A percentile compares a stretch with the other conserved stretches of the same genome.
phyloP scores from a whole-genome alignment of 2,329 filamentous ascomycete species.

The Penicillium sp. region DNA sequence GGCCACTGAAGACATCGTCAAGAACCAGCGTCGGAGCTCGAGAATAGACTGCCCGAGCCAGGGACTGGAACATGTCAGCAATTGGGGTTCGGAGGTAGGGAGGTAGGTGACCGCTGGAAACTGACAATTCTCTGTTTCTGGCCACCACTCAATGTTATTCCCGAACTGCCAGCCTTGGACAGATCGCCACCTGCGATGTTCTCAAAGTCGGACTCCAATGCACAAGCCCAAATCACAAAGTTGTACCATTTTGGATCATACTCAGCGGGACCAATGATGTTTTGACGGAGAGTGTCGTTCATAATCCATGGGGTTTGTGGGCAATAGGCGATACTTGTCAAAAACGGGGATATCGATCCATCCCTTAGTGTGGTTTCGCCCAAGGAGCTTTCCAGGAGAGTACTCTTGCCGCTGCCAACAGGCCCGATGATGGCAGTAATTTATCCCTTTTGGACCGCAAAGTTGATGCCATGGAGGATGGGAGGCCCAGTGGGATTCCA shows the following conservation, averaged over 20 bases:
- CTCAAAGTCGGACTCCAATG: constrained; percentile 31
- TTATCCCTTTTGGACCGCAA: constrained; percentile 11
- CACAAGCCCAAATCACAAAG: constrained; percentile 28
- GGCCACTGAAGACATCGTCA: constrained; percentile 50
- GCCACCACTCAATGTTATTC: constrained; percentile 48
- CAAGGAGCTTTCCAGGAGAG: constrained; percentile 38
- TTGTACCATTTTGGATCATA: constrained; percentile 35
- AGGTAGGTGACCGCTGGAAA: too few relatives aligned
- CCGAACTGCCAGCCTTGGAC: constrained; percentile 45
- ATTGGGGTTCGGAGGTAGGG: too few relatives aligned
- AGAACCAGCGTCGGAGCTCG: constrained; percentile 45
- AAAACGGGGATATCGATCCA: background rate
- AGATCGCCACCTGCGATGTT: constrained; percentile 32
- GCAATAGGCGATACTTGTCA: constrained; percentile 22
- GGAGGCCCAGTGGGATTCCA: constrained; percentile 15
- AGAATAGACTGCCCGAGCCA: constrained; percentile 49
- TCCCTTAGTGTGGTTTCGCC: constrained; percentile 28
- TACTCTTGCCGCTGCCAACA: constrained; percentile 50
- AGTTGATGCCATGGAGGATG: constrained; percentile 18
- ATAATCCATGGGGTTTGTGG: constrained; percentile 24
- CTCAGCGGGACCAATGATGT: constrained; percentile 26
- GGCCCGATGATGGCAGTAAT: constrained; percentile 41
- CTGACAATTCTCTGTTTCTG: constrained; percentile 47
- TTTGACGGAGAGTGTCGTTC: constrained; percentile 24
- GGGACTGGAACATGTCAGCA: constrained; percentile 21